phyloP scores from a whole-genome alignment of 345 rosid genomes.

The Populus pruinosa region DNA sequence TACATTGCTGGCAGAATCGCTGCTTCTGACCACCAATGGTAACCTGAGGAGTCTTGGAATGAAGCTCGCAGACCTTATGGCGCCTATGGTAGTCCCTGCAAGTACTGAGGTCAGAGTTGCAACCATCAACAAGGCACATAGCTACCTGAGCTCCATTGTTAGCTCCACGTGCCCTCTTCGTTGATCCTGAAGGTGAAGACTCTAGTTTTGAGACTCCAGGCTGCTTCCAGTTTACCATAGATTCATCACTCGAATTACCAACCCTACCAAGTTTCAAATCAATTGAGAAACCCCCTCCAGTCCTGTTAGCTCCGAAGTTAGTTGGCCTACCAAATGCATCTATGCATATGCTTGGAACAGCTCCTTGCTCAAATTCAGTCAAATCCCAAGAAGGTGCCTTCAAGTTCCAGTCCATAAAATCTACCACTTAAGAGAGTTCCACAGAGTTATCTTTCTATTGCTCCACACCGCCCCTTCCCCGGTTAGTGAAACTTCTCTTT shows the following conservation, averaged over 20 bases:
- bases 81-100: slow-evolving; percentile 79
- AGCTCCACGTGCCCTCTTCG: slow-evolving; percentile 57
- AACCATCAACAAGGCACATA: slow-evolving; percentile 73
- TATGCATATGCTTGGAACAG: slow-evolving; percentile 34
- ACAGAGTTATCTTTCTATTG: slow-evolving; percentile 1
- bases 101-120: slow-evolving; percentile 61
- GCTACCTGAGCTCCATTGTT: slow-evolving; percentile 42
- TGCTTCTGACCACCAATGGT: slow-evolving; percentile 59
- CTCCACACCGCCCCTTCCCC: slow-evolving; percentile 15
- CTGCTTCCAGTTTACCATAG: slow-evolving; percentile 44
- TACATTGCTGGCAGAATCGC: slow-evolving; percentile 93
- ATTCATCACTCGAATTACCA: slow-evolving; percentile 36
- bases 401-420: slow-evolving; percentile 75
- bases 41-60: slow-evolving; percentile 76
- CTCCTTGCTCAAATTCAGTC: slow-evolving; percentile 49
- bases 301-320: slow-evolving; percentile 30
- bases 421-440: slow-evolving; percentile 14
- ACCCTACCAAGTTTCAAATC: slow-evolving; percentile 79
- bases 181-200: slow-evolving; percentile 34
- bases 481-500: slow-evolving; percentile 18
- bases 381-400: slow-evolving; percentile 55
- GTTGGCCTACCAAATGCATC: slow-evolving; percentile 40
- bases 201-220: slow-evolving; percentile 33
- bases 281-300: slow-evolving; percentile 50
- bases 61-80: slow-evolving; percentile 88